These are phyloP conservation scores for Naganishia vaughanmartiniae DNA, from an alignment of 768 basidiomycete species.

Conservation along the genomic window DNA sequence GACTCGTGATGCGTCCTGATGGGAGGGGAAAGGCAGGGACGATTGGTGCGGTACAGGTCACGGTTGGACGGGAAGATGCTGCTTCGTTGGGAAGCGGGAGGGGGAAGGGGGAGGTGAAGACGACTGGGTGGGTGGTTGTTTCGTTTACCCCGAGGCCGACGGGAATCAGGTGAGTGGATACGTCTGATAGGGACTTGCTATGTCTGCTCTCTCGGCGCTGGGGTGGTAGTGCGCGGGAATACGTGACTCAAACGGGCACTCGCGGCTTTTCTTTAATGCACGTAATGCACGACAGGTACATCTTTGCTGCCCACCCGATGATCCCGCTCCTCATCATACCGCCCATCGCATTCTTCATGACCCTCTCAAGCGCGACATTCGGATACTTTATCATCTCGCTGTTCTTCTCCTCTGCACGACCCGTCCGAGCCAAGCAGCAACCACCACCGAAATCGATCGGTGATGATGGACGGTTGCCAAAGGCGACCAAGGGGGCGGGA, in stretches of 20 bases:
- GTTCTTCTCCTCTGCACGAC: constrained; percentile 14
- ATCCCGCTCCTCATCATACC: constrained; percentile 49
- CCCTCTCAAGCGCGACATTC: constrained; percentile 44
- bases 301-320: constrained; percentile 45
- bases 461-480: too few relatives aligned
- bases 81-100: neutral
- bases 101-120: constrained; percentile 43
- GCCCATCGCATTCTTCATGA: constrained; percentile 44
- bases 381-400: constrained; percentile 45
- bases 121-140: constrained; percentile 50
- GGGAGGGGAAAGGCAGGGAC: constrained; percentile 3
- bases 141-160: constrained; percentile 47
- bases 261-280: too few relatives aligned
- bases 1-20: constrained; percentile 24
- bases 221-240: too few relatives aligned
- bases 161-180: constrained; percentile 46
- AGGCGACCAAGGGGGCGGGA: neutral
- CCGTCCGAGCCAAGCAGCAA: neutral
- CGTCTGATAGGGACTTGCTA: too few relatives aligned
- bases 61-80: constrained; percentile 31
- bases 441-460: neutral
- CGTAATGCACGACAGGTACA: constrained; percentile 35
- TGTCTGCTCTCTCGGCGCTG: too few relatives aligned
- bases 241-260: too few relatives aligned
- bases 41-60: constrained; percentile 28